Conservation (phyloP, 2,329 filamentous ascomycete genomes). For the Zymoseptoria pseudotritici region DNA sequence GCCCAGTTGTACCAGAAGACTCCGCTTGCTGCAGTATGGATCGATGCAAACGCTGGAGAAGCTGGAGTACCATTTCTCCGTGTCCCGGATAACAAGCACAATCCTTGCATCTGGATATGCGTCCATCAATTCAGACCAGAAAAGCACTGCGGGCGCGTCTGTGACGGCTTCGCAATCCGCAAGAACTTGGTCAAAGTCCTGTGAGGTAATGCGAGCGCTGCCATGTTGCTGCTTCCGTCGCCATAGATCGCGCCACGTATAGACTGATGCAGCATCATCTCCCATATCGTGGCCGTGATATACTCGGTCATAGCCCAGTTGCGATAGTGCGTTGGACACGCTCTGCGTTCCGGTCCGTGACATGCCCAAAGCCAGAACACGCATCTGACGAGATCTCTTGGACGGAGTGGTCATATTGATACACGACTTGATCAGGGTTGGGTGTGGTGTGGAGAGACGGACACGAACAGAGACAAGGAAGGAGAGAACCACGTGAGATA, state of each 20-base stretch:
- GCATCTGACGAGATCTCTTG: conserved; percentile 8
- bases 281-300: conserved; percentile 17
- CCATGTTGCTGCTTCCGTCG: conserved; percentile 7
- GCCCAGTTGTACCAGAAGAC: neutral
- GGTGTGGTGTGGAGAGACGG: neutral
- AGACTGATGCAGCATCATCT: conserved; percentile 10
- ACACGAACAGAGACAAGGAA: neutral
- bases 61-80: conserved; percentile 21
- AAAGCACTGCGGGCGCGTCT: conserved; percentile 16
- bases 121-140: conserved; percentile 20
- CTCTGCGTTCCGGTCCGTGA: conserved; percentile 21
- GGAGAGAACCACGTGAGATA: neutral
- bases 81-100: conserved; percentile 19
- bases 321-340: conserved; percentile 14
- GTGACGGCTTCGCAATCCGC: conserved; percentile 7
- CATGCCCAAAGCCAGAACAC: conserved; percentile 18
- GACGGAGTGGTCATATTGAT: neutral
- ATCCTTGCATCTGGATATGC: conserved; percentile 25
- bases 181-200: conserved; percentile 10
- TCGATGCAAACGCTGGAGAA: neutral
- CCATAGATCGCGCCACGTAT: conserved; percentile 11
- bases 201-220: neutral
- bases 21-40: neutral
- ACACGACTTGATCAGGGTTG: conserved; percentile 28
- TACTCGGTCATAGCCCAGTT: conserved; percentile 15